Evolutionary conservation across 2,329 filamentous ascomycete genomes (phyloP).

Genomic region (Aureobasidium sp.): DNA sequence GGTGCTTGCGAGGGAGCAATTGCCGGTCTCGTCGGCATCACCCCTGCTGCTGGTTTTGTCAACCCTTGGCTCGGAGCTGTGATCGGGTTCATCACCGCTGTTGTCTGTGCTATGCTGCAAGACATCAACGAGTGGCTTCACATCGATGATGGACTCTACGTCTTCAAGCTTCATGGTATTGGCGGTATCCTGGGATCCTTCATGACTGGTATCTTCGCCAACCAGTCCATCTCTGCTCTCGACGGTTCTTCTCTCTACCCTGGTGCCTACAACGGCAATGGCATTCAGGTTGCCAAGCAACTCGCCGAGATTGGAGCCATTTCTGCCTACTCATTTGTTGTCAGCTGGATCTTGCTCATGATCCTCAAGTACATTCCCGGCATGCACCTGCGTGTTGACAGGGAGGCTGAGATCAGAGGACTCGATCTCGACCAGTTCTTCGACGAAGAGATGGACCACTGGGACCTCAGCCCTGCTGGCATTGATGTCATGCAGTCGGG

Average conservation of each 20-base stretch:
- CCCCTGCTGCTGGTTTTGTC: slow-evolving; percentile 32
- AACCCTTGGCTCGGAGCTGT: slow-evolving; percentile 45
- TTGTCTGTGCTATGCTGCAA: slow-evolving; percentile 41
- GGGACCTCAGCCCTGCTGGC: slow-evolving; percentile 17
- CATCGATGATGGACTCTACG: slow-evolving; percentile 51
- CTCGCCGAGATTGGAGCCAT: slow-evolving; percentile 49
- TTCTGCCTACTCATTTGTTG: slow-evolving; percentile 43
- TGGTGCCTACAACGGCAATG: slow-evolving; percentile 46
- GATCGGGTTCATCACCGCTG: slow-evolving; percentile 48
- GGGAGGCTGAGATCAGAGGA: slow-evolving; percentile 48
- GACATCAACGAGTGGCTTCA: slow-evolving; percentile 46
- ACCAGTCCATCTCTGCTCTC: slow-evolving; percentile 37
- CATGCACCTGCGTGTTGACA: slow-evolving; percentile 45
- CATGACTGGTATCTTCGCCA: slow-evolving; percentile 50
- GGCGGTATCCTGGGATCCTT: slow-evolving; percentile 51
- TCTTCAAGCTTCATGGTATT: slow-evolving; percentile 52
- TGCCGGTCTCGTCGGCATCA: slow-evolving; percentile 47
- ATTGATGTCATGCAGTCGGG: slow-evolving; percentile 6
- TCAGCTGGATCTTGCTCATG: slow-evolving; percentile 44
- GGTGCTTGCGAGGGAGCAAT: slow-evolving; percentile 51
- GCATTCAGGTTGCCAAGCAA: slow-evolving; percentile 47
- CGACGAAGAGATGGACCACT: slow-evolving; percentile 44
- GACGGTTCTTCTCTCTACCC: slow-evolving; percentile 42
- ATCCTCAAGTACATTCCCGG: slow-evolving; percentile 47
- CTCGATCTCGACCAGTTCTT: slow-evolving; percentile 48